These are phyloP conservation scores for Trametes meyenii DNA, from an alignment of 768 basidiomycete genomes.

Conservation along the genomic window DNA sequence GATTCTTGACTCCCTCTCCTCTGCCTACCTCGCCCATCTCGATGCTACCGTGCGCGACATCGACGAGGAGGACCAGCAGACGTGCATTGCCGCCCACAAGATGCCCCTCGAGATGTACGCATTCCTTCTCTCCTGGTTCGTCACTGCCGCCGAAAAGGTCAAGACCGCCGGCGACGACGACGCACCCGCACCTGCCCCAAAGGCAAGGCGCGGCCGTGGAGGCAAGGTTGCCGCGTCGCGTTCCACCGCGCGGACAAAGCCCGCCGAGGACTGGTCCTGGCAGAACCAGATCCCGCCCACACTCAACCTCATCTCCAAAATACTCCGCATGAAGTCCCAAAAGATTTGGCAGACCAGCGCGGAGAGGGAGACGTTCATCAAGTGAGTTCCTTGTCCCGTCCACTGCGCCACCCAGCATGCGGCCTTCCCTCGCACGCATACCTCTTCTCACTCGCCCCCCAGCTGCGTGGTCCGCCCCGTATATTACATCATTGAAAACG, in stretches of 20 bases:
- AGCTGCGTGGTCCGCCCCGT: slow-evolving; percentile 90
- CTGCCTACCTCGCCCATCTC: slow-evolving; percentile 71
- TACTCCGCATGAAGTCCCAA: slow-evolving; percentile 67
- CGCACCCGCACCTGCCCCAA: slow-evolving; percentile 47
- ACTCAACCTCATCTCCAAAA: slow-evolving; percentile 71
- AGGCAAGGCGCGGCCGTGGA: slow-evolving; percentile 59
- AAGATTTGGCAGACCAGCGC: slow-evolving; percentile 89
- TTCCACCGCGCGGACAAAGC: slow-evolving; percentile 42
- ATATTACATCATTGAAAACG: slow-evolving; percentile 84
- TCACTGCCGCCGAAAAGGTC: slow-evolving; percentile 76
- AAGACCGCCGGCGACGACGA: slow-evolving; percentile 53
- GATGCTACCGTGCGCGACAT: slow-evolving; percentile 73
- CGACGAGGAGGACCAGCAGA: slow-evolving; percentile 67
- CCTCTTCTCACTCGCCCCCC: slow-evolving; percentile 2
- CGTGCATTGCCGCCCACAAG: slow-evolving; percentile 60
- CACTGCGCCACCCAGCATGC: neutral
- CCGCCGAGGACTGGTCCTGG: slow-evolving; percentile 68
- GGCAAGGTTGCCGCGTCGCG: slow-evolving; percentile 54
- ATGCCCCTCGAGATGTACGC: slow-evolving; percentile 86
- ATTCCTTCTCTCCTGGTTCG: slow-evolving; percentile 93
- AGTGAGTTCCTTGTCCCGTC: slow-evolving; percentile 48
- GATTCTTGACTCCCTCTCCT: slow-evolving; percentile 83
- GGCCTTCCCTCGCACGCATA: neutral
- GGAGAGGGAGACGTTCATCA: slow-evolving; percentile 85
- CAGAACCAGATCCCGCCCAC: slow-evolving; percentile 70